Percentiles rank a stretch among this genome's conserved stretches.
phyloP scores from a whole-genome alignment of 202 grass and related monocot species.

The Zoysia matrella region DNA sequence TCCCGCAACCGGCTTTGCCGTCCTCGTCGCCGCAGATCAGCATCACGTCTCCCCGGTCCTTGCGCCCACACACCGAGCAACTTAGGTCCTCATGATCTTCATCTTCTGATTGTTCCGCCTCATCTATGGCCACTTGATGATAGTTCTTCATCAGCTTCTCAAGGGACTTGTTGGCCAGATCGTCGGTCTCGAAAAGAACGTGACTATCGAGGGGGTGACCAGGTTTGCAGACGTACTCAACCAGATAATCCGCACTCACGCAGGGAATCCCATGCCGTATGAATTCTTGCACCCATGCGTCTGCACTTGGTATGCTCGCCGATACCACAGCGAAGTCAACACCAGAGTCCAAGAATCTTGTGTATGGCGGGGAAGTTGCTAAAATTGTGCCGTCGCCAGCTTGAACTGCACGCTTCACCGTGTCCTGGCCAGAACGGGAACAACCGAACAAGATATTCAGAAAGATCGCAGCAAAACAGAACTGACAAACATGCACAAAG shows the following conservation, averaged over 20 bases:
- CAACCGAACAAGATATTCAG: not conserved
- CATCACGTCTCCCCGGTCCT: slow-evolving; percentile 79
- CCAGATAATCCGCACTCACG: slow-evolving; percentile 70
- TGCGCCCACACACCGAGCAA: slow-evolving; percentile 57
- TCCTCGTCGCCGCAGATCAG: slow-evolving; percentile 78
- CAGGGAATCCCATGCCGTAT: slow-evolving; percentile 62
- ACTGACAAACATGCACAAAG: slow-evolving; percentile 4
- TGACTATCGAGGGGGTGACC: slow-evolving; percentile 68
- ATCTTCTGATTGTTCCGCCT: slow-evolving; percentile 11
- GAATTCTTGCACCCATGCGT: slow-evolving; percentile 82
- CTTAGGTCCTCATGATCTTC: slow-evolving; percentile 36
- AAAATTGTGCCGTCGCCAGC: slow-evolving; percentile 81
- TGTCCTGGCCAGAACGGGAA: slow-evolving; percentile 56
- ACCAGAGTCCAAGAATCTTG: slow-evolving; percentile 62
- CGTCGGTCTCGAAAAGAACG: slow-evolving; percentile 68
- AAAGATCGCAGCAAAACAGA: not conserved
- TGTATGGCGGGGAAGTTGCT: slow-evolving; percentile 88
- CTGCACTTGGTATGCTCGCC: slow-evolving; percentile 57
- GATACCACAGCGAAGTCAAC: slow-evolving; percentile 77
- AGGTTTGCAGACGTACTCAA: slow-evolving; percentile 79
- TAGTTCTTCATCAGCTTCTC: slow-evolving; percentile 58
- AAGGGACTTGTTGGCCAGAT: slow-evolving; percentile 60
- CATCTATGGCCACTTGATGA: slow-evolving; percentile 53
- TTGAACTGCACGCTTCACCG: slow-evolving; percentile 78
- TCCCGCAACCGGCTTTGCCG: slow-evolving; percentile 59